Evolutionary conservation across 208 protist species (phyloP).

Genomic region (Wallacemonas sp.): DNA sequence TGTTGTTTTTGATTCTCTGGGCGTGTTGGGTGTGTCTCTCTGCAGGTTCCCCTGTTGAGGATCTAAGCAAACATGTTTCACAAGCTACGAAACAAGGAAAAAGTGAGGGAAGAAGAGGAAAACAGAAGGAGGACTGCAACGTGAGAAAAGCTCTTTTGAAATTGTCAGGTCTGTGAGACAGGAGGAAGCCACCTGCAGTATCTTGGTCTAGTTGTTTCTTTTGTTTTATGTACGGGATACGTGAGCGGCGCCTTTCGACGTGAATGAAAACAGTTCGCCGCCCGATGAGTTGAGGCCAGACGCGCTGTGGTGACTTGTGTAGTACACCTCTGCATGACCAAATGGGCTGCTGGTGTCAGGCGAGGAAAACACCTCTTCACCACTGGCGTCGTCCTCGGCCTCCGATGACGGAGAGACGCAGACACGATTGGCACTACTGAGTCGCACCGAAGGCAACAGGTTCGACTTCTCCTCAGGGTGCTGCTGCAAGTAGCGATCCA

Average conservation of each 20-base stretch:
- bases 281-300: background rate
- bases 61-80: too few species aligned
- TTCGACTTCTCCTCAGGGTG: constrained; percentile 19
- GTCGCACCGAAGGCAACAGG: background rate
- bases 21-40: too few species aligned
- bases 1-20: too few species aligned
- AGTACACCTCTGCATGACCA: constrained; percentile 2
- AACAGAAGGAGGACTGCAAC: too few species aligned
- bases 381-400: background rate
- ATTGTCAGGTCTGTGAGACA: too few species aligned
- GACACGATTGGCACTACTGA: background rate
- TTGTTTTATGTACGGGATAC: background rate
- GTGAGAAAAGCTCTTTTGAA: too few species aligned
- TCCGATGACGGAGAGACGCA: background rate
- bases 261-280: background rate
- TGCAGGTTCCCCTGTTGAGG: too few species aligned
- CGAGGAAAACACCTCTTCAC: constrained; percentile 1
- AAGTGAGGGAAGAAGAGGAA: too few species aligned
- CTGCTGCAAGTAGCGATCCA: constrained; percentile 1
- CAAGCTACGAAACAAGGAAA: too few species aligned
- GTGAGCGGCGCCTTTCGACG: background rate
- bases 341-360: background rate
- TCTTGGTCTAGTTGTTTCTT: too few species aligned
- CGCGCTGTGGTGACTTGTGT: constrained; percentile 4
- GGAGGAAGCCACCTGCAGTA: too few species aligned